Conservation (phyloP, 1,139 yeast genomes). For the Pichia sp. region DNA sequence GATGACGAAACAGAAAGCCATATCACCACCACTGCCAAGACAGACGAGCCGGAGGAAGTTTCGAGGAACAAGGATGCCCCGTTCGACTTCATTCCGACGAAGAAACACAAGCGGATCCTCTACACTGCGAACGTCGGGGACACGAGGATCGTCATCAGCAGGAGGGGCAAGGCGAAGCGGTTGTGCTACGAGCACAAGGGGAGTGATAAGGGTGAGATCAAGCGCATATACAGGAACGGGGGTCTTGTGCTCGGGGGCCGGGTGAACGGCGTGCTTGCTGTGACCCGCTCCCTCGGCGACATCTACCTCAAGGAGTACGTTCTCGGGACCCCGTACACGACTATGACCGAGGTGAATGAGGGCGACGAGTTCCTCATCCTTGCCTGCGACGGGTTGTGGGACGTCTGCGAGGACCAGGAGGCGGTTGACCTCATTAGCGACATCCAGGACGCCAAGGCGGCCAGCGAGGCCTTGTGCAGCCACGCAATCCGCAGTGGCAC, state of each 20-base stretch:
- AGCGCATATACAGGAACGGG: conserved; percentile 71
- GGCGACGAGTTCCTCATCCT: conserved; percentile 74
- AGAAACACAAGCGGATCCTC: conserved; percentile 61
- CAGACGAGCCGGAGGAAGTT: conserved; percentile 1
- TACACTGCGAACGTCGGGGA: conserved; percentile 97
- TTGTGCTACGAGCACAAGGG: conserved; percentile 95
- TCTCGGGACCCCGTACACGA: conserved; percentile 87
- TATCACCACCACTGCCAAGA: conserved; percentile 7
- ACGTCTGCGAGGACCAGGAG: conserved; percentile 74
- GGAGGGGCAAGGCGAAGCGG: conserved; percentile 70
- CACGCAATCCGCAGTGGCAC: conserved; percentile 77
- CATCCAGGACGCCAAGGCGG: conserved; percentile 55
- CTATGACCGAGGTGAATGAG: conserved; percentile 67
- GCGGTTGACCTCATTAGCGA: conserved; percentile 71
- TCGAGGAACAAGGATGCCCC: conserved; percentile 16
- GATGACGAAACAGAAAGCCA: conserved; percentile 20
- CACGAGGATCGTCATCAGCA: conserved; percentile 73
- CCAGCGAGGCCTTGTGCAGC: conserved; percentile 66
- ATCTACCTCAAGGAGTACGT: conserved; percentile 86
- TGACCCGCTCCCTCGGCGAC: conserved; percentile 93
- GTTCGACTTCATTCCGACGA: conserved; percentile 46
- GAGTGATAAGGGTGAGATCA: conserved; percentile 70
- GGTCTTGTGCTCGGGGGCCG: conserved; percentile 87
- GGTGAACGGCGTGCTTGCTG: conserved; percentile 94
- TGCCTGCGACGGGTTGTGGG: conserved; percentile 97